Evolutionary conservation across 2,329 filamentous ascomycete species (phyloP).

Genomic region (Penicillium verrucosum): DNA sequence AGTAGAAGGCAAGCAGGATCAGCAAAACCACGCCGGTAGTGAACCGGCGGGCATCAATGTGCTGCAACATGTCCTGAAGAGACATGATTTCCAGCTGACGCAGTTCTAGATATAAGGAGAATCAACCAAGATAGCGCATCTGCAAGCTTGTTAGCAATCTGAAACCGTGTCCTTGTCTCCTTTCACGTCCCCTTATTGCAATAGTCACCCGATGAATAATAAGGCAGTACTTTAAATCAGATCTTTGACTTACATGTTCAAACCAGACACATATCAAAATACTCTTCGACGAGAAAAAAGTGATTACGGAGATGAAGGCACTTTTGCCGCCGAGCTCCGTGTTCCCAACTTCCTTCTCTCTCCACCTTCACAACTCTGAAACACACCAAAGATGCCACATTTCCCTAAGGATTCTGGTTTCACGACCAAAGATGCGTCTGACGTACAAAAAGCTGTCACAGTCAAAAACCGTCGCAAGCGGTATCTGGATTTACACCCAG

Average conservation of each 20-base stretch:
- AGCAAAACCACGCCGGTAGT: constrained; percentile 34
- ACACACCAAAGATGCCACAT: constrained; percentile 32
- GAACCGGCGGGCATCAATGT: constrained; percentile 27
- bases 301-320: constrained; percentile 13
- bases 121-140: constrained; percentile 5
- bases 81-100: constrained; percentile 25
- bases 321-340: constrained; percentile 32
- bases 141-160: constrained; percentile 9
- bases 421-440: constrained; percentile 12
- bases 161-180: constrained; percentile 7
- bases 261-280: constrained; percentile 12
- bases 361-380: constrained; percentile 10
- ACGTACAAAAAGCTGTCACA: constrained; percentile 44
- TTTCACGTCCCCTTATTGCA: neutral
- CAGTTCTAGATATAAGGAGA: constrained; percentile 5
- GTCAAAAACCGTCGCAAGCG: constrained; percentile 74
- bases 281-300: constrained; percentile 8
- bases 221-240: neutral
- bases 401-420: constrained; percentile 36
- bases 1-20: constrained; percentile 40
- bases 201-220: neutral
- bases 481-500: constrained; percentile 69
- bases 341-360: constrained; percentile 18
- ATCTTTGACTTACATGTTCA: constrained; percentile 21
- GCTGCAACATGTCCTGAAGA: constrained; percentile 24